Percentiles rank a stretch among this genome's conserved stretches.
phyloP scores from a whole-genome alignment of 2,329 filamentous ascomycete species.

The Sordariomycetes sp. region DNA sequence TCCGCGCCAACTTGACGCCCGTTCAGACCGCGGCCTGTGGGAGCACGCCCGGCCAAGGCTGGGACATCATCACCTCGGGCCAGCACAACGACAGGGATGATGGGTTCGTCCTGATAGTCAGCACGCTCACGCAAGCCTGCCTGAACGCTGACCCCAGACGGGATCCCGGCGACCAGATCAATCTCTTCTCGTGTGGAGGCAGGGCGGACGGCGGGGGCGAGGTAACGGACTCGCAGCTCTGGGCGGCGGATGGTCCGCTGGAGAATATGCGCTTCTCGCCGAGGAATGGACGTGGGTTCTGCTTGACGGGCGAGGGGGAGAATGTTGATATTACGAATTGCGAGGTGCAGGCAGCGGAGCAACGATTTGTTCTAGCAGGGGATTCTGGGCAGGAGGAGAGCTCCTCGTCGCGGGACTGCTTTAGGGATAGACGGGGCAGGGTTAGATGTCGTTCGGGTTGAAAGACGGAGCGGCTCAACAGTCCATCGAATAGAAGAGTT shows the following conservation, averaged over 20 bases:
- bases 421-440: too few relatives aligned
- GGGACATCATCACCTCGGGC: slow-evolving; percentile 38
- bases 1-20: slow-evolving; percentile 36
- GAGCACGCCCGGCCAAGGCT: slow-evolving; percentile 29
- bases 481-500: too few relatives aligned
- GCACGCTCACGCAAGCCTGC: slow-evolving; percentile 47
- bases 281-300: slow-evolving; percentile 33
- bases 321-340: slow-evolving; percentile 35
- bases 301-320: slow-evolving; percentile 33
- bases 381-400: too few relatives aligned
- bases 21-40: slow-evolving; percentile 30
- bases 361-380: slow-evolving; percentile 34
- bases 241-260: slow-evolving; percentile 31
- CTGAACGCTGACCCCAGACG: slow-evolving; percentile 48
- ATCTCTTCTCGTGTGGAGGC: slow-evolving; percentile 50
- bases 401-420: too few relatives aligned
- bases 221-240: slow-evolving; percentile 43
- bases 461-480: too few relatives aligned
- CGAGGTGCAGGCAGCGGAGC: slow-evolving; percentile 24
- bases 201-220: slow-evolving; percentile 42
- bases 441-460: too few relatives aligned
- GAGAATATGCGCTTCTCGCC: slow-evolving; percentile 35
- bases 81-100: slow-evolving; percentile 36
- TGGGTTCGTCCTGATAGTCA: slow-evolving; percentile 41
- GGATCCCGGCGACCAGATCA: slow-evolving; percentile 38